These are phyloP conservation scores for Monilinia polystroma DNA, from an alignment of 2,329 filamentous ascomycete species.

Conservation along the genomic window DNA sequence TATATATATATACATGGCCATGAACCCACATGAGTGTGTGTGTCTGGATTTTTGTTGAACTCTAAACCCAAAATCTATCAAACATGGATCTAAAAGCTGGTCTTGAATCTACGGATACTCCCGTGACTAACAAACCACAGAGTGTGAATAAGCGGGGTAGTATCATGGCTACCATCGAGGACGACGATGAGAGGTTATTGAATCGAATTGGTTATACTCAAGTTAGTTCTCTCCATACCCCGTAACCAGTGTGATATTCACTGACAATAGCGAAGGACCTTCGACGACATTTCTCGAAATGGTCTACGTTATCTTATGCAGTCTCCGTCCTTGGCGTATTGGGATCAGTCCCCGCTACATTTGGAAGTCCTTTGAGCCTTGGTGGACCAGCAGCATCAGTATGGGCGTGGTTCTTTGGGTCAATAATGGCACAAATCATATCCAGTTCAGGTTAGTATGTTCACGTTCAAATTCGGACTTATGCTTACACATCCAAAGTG, in stretches of 20 bases:
- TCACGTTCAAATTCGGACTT: not conserved
- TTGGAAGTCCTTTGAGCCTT: slow-evolving; percentile 55
- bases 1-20: not conserved
- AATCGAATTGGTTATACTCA: slow-evolving; percentile 63
- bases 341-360: slow-evolving; percentile 64
- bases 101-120: not conserved
- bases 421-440: slow-evolving; percentile 63
- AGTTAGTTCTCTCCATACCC: slow-evolving; percentile 42
- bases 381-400: slow-evolving; percentile 63
- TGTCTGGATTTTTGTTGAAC: not conserved
- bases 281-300: slow-evolving; percentile 62
- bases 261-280: slow-evolving; percentile 50
- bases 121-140: slow-evolving; percentile 13
- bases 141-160: not conserved
- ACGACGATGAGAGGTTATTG: slow-evolving; percentile 60
- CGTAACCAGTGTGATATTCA: not conserved
- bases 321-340: slow-evolving; percentile 64
- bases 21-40: slow-evolving; percentile 19
- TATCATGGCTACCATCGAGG: slow-evolving; percentile 51
- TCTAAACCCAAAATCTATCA: not conserved
- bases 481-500: slow-evolving; percentile 43
- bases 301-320: slow-evolving; percentile 65
- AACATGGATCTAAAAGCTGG: slow-evolving; percentile 13
- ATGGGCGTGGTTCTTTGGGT: slow-evolving; percentile 65
- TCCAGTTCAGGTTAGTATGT: slow-evolving; percentile 53